Base-by-base conservation (phyloP, 2,329 filamentous ascomycete genomes). In the Dothideomycetes sp. region DNA sequence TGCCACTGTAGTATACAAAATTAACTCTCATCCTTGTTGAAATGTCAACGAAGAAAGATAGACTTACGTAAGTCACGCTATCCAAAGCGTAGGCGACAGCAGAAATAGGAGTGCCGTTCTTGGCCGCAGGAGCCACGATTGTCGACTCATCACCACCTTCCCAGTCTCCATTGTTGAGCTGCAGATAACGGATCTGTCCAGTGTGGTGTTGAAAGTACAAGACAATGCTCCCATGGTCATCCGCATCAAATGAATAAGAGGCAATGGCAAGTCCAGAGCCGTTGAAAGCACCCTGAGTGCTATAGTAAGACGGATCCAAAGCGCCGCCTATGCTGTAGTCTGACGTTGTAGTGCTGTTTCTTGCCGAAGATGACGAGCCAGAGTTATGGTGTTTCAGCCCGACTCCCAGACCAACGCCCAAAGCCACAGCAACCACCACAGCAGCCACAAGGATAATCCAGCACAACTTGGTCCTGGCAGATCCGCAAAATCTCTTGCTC, bases 241-340 rank as follows among this genome's bases (percentile, higher is more conserved):
- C 36, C 3, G 30, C 32, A 12, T 34, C 42, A 50, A 63, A 65
- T 0, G 61, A 65, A 32, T 65, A 61, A 5, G 60, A 60, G 14
- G 65, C 64, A 8, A 68, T 42, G 1, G 64, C 65, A 30, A 68
- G 62, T 9, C 65, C 65, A 11, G 61, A 62, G n/a, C 65, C 65
- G 41, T 68, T 68, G 52, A 65, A 66, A 4, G 63, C 63, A 15
- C 65, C 65, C 19, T 55, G 51, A 8, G 47, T 58, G 5, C 62
- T 61, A 33, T 61, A 54, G 41, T 63, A 65, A 1, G 53, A 42
- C 1, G 58, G 50, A 34, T 59, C 52, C 4, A 66, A 54, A 3
- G 59, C 50, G 11, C 63, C 63, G 12, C 63, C 63, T 17, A 66
- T 59, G 19, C 46, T 36, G 37, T 55, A 55, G 8, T 51, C 37